These are phyloP conservation scores for Vigna angularis DNA, from an alignment of 306 rosid species.

Conservation along the genomic window DNA sequence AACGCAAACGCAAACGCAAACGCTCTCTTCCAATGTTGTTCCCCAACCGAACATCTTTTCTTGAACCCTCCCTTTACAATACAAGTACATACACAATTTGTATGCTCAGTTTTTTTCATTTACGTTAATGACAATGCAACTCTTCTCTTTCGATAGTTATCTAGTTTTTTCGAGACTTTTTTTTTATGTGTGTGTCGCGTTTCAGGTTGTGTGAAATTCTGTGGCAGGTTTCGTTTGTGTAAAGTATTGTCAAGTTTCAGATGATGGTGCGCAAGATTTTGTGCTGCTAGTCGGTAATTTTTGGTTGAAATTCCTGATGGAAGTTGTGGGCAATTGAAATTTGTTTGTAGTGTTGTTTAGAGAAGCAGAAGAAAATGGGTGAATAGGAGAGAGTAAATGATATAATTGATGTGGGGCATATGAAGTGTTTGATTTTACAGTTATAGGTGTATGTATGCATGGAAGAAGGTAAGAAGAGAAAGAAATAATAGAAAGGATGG, in stretches of 20 bases:
- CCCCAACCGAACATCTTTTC: not conserved
- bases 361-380: not conserved
- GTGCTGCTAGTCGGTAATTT: not conserved
- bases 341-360: not conserved
- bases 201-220: not conserved
- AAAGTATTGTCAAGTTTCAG: not conserved
- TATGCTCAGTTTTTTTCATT: not conserved
- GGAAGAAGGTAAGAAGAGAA: no score
- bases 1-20: no score
- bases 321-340: not conserved
- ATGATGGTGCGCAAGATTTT: not conserved
- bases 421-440: no score
- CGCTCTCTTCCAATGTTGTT: not conserved
- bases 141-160: not conserved
- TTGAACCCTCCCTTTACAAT: not conserved
- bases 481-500: no score
- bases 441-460: no score
- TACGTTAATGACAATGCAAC: not conserved
- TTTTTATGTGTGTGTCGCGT: not conserved
- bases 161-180: not conserved
- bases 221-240: not conserved
- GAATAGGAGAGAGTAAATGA: no score
- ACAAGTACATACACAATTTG: not conserved
- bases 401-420: no score
- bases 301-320: not conserved